These are phyloP conservation scores for Pyrenula aspistea DNA, from an alignment of 495 filamentous ascomycete genomes.

Conservation along the genomic window DNA sequence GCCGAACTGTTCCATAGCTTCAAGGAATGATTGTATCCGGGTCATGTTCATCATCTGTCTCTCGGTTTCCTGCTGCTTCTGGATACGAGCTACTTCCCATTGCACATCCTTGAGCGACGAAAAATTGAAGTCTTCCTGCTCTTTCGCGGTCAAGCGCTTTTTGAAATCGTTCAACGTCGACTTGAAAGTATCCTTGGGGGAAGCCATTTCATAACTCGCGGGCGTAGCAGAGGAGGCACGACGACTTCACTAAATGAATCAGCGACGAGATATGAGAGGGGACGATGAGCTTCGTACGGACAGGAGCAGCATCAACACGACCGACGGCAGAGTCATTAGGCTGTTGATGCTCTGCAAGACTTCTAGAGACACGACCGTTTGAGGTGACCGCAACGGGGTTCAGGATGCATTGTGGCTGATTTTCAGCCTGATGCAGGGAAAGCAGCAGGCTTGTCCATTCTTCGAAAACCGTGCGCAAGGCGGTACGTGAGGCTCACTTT, in stretches of 20 bases:
- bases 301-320: not conserved
- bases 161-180: constrained; percentile 16
- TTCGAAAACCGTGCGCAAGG: not conserved
- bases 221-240: not conserved
- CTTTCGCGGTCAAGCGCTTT: constrained; percentile 8
- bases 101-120: constrained; percentile 16
- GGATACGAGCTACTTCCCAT: constrained; percentile 17
- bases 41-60: constrained; percentile 17
- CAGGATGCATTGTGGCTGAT: not conserved
- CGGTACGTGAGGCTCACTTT: not conserved
- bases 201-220: not conserved
- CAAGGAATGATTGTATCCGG: constrained; percentile 18
- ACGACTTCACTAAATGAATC: not conserved
- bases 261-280: not conserved
- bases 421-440: not conserved
- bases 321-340: not conserved
- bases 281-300: not conserved
- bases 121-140: constrained; percentile 14
- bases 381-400: not conserved
- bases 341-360: no score
- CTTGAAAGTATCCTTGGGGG: constrained; percentile 5
- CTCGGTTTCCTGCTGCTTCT: constrained; percentile 17
- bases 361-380: not conserved
- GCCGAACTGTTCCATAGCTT: constrained; percentile 14
- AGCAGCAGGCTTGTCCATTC: not conserved